These are phyloP conservation scores for Colletotrichum gloeosporioides DNA, from an alignment of 2,329 filamentous ascomycete species.

Conservation along the genomic window DNA sequence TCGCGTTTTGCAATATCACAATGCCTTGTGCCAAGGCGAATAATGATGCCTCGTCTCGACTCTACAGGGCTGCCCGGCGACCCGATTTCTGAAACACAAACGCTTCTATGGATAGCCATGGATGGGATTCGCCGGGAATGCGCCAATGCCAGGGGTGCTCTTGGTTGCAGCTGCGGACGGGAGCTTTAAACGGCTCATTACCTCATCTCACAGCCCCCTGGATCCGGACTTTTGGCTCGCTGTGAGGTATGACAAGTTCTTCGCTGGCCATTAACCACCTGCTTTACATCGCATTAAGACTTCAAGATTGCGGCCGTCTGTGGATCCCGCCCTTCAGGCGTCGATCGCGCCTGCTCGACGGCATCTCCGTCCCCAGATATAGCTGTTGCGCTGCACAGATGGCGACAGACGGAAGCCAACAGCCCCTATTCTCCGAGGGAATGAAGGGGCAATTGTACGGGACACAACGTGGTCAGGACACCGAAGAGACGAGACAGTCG, in stretches of 20 bases:
- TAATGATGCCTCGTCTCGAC: not conserved
- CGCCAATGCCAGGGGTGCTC: not conserved
- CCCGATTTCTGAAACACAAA: conserved; percentile 7
- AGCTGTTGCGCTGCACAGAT: not conserved
- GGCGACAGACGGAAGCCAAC: not conserved
- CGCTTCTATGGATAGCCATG: conserved; percentile 5
- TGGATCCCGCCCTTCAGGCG: not conserved
- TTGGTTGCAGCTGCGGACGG: conserved; percentile 1
- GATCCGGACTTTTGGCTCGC: not conserved
- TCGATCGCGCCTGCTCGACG: not conserved
- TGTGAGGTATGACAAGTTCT: not conserved
- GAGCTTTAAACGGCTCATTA: not conserved
- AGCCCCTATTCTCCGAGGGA: not conserved
- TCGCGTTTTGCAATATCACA: not conserved
- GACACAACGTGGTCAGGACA: not conserved
- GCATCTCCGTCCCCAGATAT: not conserved
- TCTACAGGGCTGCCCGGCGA: conserved; percentile 1
- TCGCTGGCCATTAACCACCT: not conserved
- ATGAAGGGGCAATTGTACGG: not conserved
- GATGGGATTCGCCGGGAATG: not conserved
- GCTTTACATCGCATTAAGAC: not conserved
- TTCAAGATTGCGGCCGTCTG: not conserved
- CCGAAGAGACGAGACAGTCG: not conserved
- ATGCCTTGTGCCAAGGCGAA: not conserved
- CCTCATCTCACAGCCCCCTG: not conserved